Conservation (phyloP, 2,329 filamentous ascomycete species). For the Beauveria medogensis region DNA sequence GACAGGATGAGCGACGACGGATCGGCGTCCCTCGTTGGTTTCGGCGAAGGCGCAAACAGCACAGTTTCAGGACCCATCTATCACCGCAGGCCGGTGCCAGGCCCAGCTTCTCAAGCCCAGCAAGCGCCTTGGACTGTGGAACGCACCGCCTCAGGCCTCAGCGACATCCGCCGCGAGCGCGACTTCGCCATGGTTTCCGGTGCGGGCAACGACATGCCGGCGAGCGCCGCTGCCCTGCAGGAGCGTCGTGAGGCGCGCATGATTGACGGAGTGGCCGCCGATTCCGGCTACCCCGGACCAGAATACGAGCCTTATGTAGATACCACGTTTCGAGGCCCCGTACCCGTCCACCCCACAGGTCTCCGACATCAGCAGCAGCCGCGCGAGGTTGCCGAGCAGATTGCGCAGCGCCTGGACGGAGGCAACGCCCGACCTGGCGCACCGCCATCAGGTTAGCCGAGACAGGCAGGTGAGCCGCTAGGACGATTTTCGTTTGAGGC, state of each 20-base stretch:
- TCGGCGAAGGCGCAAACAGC: constrained; percentile 84
- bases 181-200: constrained; percentile 15
- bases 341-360: constrained; percentile 29
- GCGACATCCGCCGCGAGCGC: constrained; percentile 28
- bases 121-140: constrained; percentile 36
- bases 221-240: constrained; percentile 37
- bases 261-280: constrained; percentile 57
- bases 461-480: constrained; percentile 36
- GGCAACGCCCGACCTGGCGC: constrained; percentile 34
- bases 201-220: constrained; percentile 32
- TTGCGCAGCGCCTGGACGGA: constrained; percentile 49
- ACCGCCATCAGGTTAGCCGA: constrained; percentile 31
- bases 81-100: constrained; percentile 40
- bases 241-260: constrained; percentile 55
- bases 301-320: constrained; percentile 53
- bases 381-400: constrained; percentile 55
- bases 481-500: constrained; percentile 55
- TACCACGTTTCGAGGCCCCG: constrained; percentile 52
- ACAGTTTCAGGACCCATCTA: constrained; percentile 74
- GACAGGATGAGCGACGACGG: constrained; percentile 83
- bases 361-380: constrained; percentile 12
- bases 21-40: constrained; percentile 76
- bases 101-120: constrained; percentile 27
- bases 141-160: constrained; percentile 43
- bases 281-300: constrained; percentile 41